Evolutionary conservation across 2,329 filamentous ascomycete species (phyloP), one percentile per base, ranked within the genome.

Genomic region (Metarhizium brunneum): DNA sequence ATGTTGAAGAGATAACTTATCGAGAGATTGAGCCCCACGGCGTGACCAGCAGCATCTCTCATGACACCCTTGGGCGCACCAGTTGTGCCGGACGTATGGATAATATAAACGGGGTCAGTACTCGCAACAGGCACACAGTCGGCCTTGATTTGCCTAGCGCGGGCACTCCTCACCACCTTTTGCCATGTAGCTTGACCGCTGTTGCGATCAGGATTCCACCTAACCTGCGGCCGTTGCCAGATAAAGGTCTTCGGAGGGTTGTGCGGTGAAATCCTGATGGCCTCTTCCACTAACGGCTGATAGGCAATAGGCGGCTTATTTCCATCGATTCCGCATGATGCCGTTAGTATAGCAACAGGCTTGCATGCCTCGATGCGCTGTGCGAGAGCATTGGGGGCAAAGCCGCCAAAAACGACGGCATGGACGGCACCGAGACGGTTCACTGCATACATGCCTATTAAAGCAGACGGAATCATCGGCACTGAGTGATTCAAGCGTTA

Each of bases 401-500:
- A 97, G 0, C 92, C 92, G 47, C 92, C 92, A 70, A 96, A 96
- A 3, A 97, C 92, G 4, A 95, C 90, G 3, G 89, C 85, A 67
- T 97, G 92, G 53, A 96, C 84, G 16, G 91, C 92, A 11, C 92
- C 92, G 1, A 96, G 77, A 10, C 91, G 83, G 58, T 84, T 84
- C 57, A 88, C 82, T 29, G 92, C 91, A 4, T 96, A 82, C 60
- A 94, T 90, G 10, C 88, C 92, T 59, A 95, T 84, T n/a, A 96
- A 69, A 2, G 91, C 88, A 0, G 90, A 86, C 0, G 92, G 92
- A 47, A 96, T 90, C 92, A 96, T 96, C 54, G 92, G 92, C 92
- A 96, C 87, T 90, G 60, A 29, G 18, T 20, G 10, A 10, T 7
- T 45, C n/a, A 18, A 13, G 8, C 30, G 40, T 16, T 25, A 38